Percentiles rank a stretch among this genome's conserved stretches.
Evolutionary conservation across 176 grass and related monocot species (phyloP).

Genomic region (Zizania latifolia): DNA sequence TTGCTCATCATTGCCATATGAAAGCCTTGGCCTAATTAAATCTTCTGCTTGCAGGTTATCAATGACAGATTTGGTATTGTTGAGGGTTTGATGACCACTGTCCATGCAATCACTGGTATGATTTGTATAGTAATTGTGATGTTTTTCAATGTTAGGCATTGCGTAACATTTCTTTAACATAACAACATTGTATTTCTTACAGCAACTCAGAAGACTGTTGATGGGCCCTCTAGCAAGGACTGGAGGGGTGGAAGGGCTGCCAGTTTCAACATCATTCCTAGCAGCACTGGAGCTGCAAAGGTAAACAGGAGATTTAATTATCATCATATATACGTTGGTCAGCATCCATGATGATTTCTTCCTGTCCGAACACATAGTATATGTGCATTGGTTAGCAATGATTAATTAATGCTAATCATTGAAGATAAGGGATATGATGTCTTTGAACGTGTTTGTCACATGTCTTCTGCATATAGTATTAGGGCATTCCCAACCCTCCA

Average conservation of each 20-base stretch:
- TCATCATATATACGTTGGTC: not conserved
- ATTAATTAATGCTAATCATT: not conserved
- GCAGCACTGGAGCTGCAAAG: conserved; percentile 74
- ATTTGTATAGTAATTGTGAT: not conserved
- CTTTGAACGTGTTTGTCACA: not conserved
- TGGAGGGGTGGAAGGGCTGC: conserved; percentile 73
- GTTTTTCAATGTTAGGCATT: not conserved
- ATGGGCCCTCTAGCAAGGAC: conserved; percentile 61
- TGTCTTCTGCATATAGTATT: no score
- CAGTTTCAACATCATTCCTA: conserved; percentile 73
- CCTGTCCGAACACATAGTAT: not conserved
- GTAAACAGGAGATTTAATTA: conserved; percentile 2
- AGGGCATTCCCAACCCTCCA: no score
- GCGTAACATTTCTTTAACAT: not conserved
- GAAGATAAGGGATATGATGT: not conserved
- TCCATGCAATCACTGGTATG: conserved; percentile 53
- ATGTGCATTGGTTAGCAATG: not conserved
- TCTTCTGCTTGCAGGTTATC: conserved; percentile 37
- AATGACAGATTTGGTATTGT: conserved; percentile 64
- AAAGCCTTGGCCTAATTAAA: not conserved
- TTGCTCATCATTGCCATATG: not conserved
- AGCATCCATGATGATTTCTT: not conserved
- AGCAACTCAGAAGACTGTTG: conserved; percentile 51
- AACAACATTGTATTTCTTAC: not conserved
- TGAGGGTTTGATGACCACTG: conserved; percentile 71